Evolutionary conservation across 495 filamentous ascomycete genomes (phyloP).

Genomic region (Xylaria castorea): DNA sequence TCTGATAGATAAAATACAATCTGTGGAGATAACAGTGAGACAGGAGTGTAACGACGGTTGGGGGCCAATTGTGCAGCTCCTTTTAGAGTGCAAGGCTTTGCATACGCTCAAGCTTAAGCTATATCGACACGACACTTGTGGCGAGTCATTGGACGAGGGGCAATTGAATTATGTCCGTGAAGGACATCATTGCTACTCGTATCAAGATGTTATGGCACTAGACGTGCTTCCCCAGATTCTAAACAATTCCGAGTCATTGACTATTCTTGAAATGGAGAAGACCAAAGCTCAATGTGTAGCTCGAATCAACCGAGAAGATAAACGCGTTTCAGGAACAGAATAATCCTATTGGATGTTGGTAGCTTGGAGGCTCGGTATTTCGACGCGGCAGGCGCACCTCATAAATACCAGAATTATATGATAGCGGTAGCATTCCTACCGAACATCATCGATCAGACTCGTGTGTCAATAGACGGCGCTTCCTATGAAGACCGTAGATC

Average conservation of each 20-base stretch:
- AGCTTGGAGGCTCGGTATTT: neutral
- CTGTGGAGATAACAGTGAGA: neutral
- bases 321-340: neutral
- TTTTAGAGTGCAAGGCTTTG: neutral
- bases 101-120: neutral
- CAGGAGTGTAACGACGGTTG: too few species aligned
- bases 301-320: neutral
- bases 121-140: neutral
- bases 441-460: neutral
- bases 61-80: too few species aligned
- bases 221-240: too few species aligned
- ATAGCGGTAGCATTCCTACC: neutral
- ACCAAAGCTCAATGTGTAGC: neutral
- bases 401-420: neutral
- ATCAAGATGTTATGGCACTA: too few species aligned
- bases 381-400: too few species aligned
- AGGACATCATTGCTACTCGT: too few species aligned
- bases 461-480: neutral
- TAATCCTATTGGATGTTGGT: neutral
- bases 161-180: neutral
- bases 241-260: neutral
- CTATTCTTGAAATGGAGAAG: neutral
- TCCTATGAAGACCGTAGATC: neutral
- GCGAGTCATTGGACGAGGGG: too few species aligned
- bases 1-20: neutral